Conservation (phyloP, 108 stramenopile genomes). For the Bacterosira constricta region DNA sequence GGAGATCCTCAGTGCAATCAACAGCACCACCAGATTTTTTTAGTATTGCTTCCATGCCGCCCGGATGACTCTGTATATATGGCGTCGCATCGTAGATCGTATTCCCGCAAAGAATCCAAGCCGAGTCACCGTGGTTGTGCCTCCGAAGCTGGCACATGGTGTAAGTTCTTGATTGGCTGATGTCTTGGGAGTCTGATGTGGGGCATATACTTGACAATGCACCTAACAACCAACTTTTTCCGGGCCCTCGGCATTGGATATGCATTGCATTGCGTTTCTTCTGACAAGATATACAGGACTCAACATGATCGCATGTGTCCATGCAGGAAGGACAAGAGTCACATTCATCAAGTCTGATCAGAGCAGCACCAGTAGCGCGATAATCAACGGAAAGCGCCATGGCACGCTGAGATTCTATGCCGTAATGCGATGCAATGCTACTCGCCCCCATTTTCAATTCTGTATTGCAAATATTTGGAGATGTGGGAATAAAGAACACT, state of each 20-base stretch:
- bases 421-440: too few species aligned
- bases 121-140: slow-evolving; percentile 66
- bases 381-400: too few species aligned
- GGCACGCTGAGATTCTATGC: too few species aligned
- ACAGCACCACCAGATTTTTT: slow-evolving; percentile 62
- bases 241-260: neutral
- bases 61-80: slow-evolving; percentile 74
- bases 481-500: too few species aligned
- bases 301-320: slow-evolving; percentile 34
- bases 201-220: slow-evolving; percentile 20
- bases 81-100: slow-evolving; percentile 80
- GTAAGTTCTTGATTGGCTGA: slow-evolving; percentile 22
- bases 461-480: too few species aligned
- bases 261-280: slow-evolving; percentile 24
- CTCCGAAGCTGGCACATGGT: slow-evolving; percentile 65
- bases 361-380: too few species aligned
- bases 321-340: slow-evolving; percentile 54
- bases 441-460: too few species aligned
- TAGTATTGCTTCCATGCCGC: slow-evolving; percentile 68
- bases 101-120: slow-evolving; percentile 82
- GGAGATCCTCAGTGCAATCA: slow-evolving; percentile 75
- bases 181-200: slow-evolving; percentile 6
- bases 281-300: slow-evolving; percentile 43
- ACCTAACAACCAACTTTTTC: slow-evolving; percentile 7
- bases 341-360: slow-evolving; percentile 29